Percentiles rank a stretch among this genome's conserved stretches.
Evolutionary conservation across 495 filamentous ascomycete genomes (phyloP).

Genomic region (Jackrogersella minutella): DNA sequence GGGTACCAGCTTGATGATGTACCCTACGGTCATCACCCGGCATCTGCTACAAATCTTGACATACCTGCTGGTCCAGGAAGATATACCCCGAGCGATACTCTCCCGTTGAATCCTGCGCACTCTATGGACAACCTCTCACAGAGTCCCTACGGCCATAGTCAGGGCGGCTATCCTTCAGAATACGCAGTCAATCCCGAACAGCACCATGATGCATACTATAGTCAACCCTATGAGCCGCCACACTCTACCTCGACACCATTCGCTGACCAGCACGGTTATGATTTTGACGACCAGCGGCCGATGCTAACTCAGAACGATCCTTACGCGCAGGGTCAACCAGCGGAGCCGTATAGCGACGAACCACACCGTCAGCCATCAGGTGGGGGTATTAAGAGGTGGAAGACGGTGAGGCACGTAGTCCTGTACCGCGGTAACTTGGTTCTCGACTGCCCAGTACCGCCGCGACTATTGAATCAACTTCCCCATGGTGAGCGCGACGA

Average conservation of each 20-base stretch:
- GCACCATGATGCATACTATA: constrained; percentile 88
- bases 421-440: constrained; percentile 97
- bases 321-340: constrained; percentile 45
- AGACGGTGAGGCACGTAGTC: constrained; percentile 98
- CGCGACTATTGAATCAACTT: constrained; percentile 83
- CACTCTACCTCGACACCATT: constrained; percentile 49
- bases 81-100: constrained; percentile 57
- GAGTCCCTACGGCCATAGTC: constrained; percentile 73
- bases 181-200: constrained; percentile 81
- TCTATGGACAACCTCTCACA: constrained; percentile 75
- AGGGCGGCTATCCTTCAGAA: constrained; percentile 68
- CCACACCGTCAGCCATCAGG: constrained; percentile 60
- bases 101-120: constrained; percentile 61
- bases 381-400: constrained; percentile 83
- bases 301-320: constrained; percentile 60
- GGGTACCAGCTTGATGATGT: constrained; percentile 78
- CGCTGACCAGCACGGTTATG: constrained; percentile 65
- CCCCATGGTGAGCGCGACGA: constrained; percentile 93
- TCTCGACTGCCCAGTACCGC: constrained; percentile 94
- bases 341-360: constrained; percentile 59
- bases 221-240: constrained; percentile 81
- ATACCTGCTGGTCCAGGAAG: constrained; percentile 70
- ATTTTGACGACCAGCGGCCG: constrained; percentile 58
- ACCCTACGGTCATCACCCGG: constrained; percentile 58
- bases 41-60: constrained; percentile 60